Conservation (phyloP, 345 rosid genomes). For the Xanthoceras sorbifolium region DNA sequence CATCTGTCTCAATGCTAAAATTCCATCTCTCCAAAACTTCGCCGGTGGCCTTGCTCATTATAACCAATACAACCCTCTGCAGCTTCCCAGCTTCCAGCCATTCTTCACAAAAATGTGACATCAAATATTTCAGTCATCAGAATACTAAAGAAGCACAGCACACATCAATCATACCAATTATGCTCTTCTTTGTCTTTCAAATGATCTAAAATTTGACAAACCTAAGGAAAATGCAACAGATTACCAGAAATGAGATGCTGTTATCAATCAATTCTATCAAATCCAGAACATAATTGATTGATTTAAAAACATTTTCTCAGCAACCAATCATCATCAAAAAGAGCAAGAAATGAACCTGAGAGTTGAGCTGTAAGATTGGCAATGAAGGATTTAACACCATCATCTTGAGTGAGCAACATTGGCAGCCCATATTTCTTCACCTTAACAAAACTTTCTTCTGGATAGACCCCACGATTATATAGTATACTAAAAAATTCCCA, state of each 20-base stretch:
- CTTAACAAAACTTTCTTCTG: slow-evolving; percentile 86
- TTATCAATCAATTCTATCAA: neutral
- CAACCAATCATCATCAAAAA: slow-evolving; percentile 9
- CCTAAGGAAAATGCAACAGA: no score
- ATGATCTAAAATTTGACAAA: neutral
- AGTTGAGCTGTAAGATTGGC: slow-evolving; percentile 70
- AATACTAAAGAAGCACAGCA: neutral
- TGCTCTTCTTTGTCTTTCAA: no score
- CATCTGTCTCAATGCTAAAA: slow-evolving; percentile 83
- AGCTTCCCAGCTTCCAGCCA: slow-evolving; percentile 92
- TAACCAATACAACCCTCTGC: slow-evolving; percentile 83
- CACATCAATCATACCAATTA: neutral
- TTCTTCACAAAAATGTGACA: slow-evolving; percentile 45
- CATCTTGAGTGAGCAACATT: slow-evolving; percentile 85
- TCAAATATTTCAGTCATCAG: slow-evolving; percentile 18
- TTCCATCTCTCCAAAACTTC: slow-evolving; percentile 98
- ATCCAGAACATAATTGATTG: neutral
- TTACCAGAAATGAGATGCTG: no score
- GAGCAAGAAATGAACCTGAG: slow-evolving; percentile 48
- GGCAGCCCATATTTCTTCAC: slow-evolving; percentile 99
- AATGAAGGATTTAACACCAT: slow-evolving; percentile 79
- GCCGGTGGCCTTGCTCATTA: slow-evolving; percentile 77
- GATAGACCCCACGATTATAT: slow-evolving; percentile 95
- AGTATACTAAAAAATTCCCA: slow-evolving; percentile 56
- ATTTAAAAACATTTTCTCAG: slow-evolving; percentile 1